Evolutionary conservation across 257 asterid species (phyloP).

Genomic region (Nicotiana undulata): DNA sequence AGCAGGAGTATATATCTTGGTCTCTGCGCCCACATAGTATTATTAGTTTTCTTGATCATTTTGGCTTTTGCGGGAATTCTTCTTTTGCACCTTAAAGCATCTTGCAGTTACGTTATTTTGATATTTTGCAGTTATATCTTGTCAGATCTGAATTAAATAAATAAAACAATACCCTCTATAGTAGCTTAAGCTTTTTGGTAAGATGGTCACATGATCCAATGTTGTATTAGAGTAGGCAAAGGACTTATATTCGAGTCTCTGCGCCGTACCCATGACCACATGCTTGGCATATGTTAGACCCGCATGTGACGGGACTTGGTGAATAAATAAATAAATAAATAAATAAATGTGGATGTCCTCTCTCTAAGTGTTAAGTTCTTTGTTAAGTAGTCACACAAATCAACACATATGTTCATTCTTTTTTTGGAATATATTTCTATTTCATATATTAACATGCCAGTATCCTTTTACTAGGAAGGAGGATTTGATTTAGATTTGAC

Average conservation of each 20-base stretch:
- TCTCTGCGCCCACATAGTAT: background rate
- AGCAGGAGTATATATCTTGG: background rate
- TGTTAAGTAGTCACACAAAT: background rate
- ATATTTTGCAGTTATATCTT: background rate
- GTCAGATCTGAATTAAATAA: background rate
- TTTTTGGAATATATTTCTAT: background rate
- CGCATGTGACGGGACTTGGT: background rate
- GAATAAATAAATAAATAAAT: background rate
- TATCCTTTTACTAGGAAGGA: conserved; percentile 65
- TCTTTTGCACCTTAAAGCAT: background rate
- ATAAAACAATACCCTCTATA: background rate
- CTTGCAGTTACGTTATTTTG: background rate
- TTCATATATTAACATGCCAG: conserved; percentile 9
- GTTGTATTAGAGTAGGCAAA: background rate
- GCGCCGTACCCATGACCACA: background rate
- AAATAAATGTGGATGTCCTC: background rate
- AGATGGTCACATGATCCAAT: background rate
- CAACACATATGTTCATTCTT: background rate
- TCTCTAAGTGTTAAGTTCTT: background rate
- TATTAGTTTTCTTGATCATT: background rate
- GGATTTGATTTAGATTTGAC: conserved; percentile 99
- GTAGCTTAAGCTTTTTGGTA: background rate
- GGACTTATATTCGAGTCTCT: background rate
- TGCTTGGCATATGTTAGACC: background rate
- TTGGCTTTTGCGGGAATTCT: background rate